Percentiles rank a stretch among this genome's conserved stretches.
These are phyloP conservation scores for Parachlorella kessleri DNA, from an alignment of 139 green algal genomes.

Conservation along the genomic window DNA sequence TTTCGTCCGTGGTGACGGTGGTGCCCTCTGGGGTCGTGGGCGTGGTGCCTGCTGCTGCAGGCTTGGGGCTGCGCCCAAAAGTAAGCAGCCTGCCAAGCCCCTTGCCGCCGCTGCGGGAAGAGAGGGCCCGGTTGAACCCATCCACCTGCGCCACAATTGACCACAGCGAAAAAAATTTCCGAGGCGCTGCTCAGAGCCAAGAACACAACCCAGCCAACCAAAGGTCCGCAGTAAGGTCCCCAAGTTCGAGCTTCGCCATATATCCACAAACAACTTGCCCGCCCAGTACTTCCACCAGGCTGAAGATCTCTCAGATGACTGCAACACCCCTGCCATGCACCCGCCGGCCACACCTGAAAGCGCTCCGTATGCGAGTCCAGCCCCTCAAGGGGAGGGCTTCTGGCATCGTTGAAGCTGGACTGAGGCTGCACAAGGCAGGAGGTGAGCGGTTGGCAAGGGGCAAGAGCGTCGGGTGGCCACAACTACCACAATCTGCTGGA, in stretches of 20 bases:
- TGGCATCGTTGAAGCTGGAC: conserved; percentile 17
- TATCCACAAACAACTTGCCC: too few relatives aligned
- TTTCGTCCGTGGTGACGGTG: conserved; percentile 63
- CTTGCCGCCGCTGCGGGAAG: conserved; percentile 47
- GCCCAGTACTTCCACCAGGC: too few relatives aligned
- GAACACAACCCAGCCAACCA: too few relatives aligned
- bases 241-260: too few relatives aligned
- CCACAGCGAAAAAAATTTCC: too few relatives aligned
- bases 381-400: conserved; percentile 49
- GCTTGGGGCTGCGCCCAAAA: conserved; percentile 33
- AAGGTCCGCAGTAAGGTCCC: too few relatives aligned
- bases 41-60: conserved; percentile 14
- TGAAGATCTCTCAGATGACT: too few relatives aligned
- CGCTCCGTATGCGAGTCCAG: conserved; percentile 57
- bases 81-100: conserved; percentile 56
- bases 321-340: too few relatives aligned
- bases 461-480: not conserved
- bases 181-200: too few relatives aligned
- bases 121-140: conserved; percentile 61
- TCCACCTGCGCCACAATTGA: conserved; percentile 68
- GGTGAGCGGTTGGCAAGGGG: not conserved
- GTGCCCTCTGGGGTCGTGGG: conserved; percentile 24
- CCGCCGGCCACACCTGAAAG: conserved; percentile 59
- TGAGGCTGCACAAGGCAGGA: not conserved
- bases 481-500: too few relatives aligned